phyloP scores from a whole-genome alignment of 441 rosid species.

The Biscutella laevigata region DNA sequence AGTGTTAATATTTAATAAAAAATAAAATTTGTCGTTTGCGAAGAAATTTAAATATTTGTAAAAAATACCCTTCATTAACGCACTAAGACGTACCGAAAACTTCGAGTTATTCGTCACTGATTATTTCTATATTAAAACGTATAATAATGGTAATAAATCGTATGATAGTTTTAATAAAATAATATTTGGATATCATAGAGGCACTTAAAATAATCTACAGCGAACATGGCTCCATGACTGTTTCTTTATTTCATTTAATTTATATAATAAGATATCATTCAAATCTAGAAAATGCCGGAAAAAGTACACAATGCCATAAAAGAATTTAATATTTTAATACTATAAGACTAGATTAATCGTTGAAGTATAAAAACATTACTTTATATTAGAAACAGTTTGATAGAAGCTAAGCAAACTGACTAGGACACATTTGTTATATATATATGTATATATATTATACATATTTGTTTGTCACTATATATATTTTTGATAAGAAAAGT shows the following conservation, averaged over 20 bases:
- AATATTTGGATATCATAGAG: slow-evolving; percentile 15
- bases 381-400: slow-evolving; percentile 13
- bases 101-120: not conserved
- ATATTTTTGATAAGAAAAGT: slow-evolving; percentile 25
- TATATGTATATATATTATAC: not conserved
- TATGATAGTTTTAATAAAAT: not conserved
- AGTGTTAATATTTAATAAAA: not conserved
- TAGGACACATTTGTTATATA: slow-evolving; percentile 15
- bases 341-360: slow-evolving; percentile 13
- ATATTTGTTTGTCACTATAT: too few relatives aligned
- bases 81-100: slow-evolving; percentile 10
- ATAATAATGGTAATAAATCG: slow-evolving; percentile 10
- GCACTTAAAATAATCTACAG: slow-evolving; percentile 8
- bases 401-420: slow-evolving; percentile 18
- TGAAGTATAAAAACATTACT: slow-evolving; percentile 15
- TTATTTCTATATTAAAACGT: not conserved
- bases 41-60: slow-evolving; percentile 1
- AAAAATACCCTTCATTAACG: slow-evolving; percentile 13
- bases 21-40: slow-evolving; percentile 2
- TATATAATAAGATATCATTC: too few relatives aligned
- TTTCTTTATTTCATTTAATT: slow-evolving; percentile 7
- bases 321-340: not conserved
- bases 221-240: slow-evolving; percentile 31
- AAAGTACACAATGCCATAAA: slow-evolving; percentile 22
- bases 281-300: slow-evolving; percentile 22